These are phyloP conservation scores for Tetraselmis striata DNA, from an alignment of 139 green algal species.

Conservation along the genomic window DNA sequence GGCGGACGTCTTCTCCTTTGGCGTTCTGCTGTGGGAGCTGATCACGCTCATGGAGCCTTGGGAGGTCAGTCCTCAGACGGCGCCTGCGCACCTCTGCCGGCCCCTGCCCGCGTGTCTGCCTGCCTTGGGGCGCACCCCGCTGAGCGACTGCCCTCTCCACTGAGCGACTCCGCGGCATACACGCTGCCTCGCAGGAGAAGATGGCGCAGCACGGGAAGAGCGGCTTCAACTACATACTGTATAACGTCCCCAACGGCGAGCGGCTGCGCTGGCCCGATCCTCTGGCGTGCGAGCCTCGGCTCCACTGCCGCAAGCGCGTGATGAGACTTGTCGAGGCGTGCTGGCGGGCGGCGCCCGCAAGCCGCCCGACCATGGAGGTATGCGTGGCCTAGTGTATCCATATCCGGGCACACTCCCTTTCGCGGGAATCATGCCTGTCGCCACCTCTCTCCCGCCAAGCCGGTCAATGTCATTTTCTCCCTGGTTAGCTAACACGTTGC, in stretches of 20 bases:
- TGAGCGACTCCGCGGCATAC: too few relatives aligned
- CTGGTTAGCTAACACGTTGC: too few relatives aligned
- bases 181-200: not conserved
- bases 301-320: not conserved
- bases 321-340: not conserved
- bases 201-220: not conserved
- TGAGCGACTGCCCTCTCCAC: too few relatives aligned
- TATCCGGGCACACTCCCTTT: too few relatives aligned
- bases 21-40: conserved; percentile 36
- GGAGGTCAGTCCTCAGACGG: conserved; percentile 1
- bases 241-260: not conserved
- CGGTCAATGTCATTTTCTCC: too few relatives aligned
- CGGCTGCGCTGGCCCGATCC: not conserved
- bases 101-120: too few relatives aligned
- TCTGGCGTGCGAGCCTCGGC: not conserved
- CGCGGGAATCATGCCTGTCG: not conserved
- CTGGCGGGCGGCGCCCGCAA: not conserved
- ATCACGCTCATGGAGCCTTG: conserved; percentile 35
- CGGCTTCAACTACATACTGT: not conserved
- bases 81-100: too few relatives aligned
- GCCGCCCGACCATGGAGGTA: not conserved
- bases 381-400: too few relatives aligned
- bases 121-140: too few relatives aligned
- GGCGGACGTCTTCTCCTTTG: conserved; percentile 43
- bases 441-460: not conserved